phyloP scores from a whole-genome alignment of 176 grass and related monocot species.

The Oryza punctata region DNA sequence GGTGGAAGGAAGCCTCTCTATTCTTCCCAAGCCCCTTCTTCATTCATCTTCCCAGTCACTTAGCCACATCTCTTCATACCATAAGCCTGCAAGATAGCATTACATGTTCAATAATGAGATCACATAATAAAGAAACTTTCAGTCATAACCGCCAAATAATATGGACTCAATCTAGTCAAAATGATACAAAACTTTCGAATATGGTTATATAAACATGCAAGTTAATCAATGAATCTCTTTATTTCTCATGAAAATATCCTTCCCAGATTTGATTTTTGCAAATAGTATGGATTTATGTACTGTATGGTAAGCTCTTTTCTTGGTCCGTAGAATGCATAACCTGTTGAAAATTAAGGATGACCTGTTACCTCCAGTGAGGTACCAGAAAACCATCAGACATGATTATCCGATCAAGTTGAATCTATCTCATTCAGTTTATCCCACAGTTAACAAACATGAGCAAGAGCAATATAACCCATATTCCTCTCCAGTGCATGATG shows the following conservation, averaged over 20 bases:
- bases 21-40: conserved; percentile 6
- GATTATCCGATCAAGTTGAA: too few species aligned
- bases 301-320: background rate
- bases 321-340: background rate
- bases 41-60: background rate
- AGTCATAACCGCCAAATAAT: background rate
- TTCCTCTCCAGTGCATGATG: background rate
- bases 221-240: background rate
- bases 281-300: background rate
- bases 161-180: background rate
- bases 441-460: background rate
- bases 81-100: conserved; percentile 19
- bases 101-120: conserved; percentile 21
- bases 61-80: background rate
- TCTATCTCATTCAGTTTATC: background rate
- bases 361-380: background rate
- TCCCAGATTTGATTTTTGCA: background rate
- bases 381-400: background rate
- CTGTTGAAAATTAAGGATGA: background rate
- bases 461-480: background rate
- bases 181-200: background rate
- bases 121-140: background rate
- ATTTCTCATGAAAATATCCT: background rate
- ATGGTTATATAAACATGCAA: background rate
- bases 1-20: background rate